A percentile compares a stretch with the other conserved stretches of the same genome.
These are phyloP conservation scores for Orbilia blumenaviensis DNA, from an alignment of 2,329 filamentous ascomycete genomes.

Conservation along the genomic window DNA sequence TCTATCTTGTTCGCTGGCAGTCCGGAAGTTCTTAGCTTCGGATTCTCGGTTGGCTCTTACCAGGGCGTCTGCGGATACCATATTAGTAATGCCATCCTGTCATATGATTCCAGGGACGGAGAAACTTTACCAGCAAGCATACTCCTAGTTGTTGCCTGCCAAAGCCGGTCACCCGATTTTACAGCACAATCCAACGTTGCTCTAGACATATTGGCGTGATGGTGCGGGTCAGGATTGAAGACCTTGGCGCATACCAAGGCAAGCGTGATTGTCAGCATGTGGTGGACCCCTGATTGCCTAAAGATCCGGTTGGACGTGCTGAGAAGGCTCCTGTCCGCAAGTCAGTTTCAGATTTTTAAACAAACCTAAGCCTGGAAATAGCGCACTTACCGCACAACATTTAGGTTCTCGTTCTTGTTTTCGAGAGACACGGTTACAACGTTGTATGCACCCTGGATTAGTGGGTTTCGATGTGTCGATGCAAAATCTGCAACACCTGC, in stretches of 20 bases:
- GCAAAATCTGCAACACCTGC: constrained; percentile 43
- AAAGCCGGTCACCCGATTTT: constrained; percentile 47
- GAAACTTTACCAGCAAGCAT: constrained; percentile 38
- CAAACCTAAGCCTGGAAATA: not conserved
- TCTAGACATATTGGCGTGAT: constrained; percentile 51
- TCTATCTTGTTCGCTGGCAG: constrained; percentile 47
- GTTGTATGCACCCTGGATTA: constrained; percentile 45
- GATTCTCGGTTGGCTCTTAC: constrained; percentile 46
- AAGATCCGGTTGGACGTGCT: constrained; percentile 51
- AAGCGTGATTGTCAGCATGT: constrained; percentile 48
- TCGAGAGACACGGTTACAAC: constrained; percentile 35
- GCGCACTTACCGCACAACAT: constrained; percentile 31
- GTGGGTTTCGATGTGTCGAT: constrained; percentile 35
- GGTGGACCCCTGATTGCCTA: constrained; percentile 48
- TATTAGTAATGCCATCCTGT: constrained; percentile 2
- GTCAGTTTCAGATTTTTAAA: not conserved
- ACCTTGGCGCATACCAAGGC: constrained; percentile 48
- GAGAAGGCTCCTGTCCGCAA: constrained; percentile 30
- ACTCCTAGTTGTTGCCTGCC: constrained; percentile 40
- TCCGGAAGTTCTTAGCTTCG: constrained; percentile 45
- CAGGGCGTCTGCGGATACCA: constrained; percentile 28
- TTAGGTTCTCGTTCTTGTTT: constrained; percentile 41
- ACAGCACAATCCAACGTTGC: constrained; percentile 44
- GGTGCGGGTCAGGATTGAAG: constrained; percentile 47
- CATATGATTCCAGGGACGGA: not conserved